Base-by-base conservation (phyloP, 495 filamentous ascomycete species). In the Xylaria intraflava region DNA sequence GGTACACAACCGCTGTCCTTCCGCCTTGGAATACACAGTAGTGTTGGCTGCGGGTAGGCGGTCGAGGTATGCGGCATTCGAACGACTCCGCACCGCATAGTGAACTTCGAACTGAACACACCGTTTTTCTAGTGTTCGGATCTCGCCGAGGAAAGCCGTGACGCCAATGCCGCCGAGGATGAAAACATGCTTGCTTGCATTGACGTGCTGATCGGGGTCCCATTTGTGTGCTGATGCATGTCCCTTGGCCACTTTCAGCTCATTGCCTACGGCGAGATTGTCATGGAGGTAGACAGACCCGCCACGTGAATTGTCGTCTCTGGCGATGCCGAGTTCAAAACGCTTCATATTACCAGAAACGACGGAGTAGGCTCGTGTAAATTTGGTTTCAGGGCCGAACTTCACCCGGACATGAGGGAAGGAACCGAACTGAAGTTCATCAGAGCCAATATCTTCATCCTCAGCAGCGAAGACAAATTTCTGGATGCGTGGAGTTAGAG, bases 181-280 rank as follows among this genome's bases (percentile, higher is more conserved):
- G 43, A 74, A 70, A 23, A 74, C 62, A 43, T 74, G 68, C 35
- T 60, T 67, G 29, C 50, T 60, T 1, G 58, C 10, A 17, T 52
- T 14, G 6, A 63, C 40, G 46, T 57, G 9, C 33, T 48, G 14
- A 19, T 59, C 26, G 55, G 43, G 16, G 30, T 55, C 12, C 64
- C 56, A 12, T 49, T 61, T 23, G 36, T 50, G 51, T 12, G 29
- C 12, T 2, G 58, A 48, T 23, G 54, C 47, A 17, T 64, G 58
- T 12, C 64, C 64, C 54, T 58, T 64, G 42, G 58, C 64, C 61
- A 71, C 72, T 49, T 64, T 62, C 72, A 86, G 58, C 62, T 79
- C 60, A 62, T 81, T 57, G 63, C 73, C 65, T 36, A 67, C 29
- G 11, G 59, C 29, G 8, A 69, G 14, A 3, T 46, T 40, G 7